These are phyloP conservation scores for Stephania cephalantha DNA, from an alignment of 164 flowering plant genomes.

Conservation along the genomic window DNA sequence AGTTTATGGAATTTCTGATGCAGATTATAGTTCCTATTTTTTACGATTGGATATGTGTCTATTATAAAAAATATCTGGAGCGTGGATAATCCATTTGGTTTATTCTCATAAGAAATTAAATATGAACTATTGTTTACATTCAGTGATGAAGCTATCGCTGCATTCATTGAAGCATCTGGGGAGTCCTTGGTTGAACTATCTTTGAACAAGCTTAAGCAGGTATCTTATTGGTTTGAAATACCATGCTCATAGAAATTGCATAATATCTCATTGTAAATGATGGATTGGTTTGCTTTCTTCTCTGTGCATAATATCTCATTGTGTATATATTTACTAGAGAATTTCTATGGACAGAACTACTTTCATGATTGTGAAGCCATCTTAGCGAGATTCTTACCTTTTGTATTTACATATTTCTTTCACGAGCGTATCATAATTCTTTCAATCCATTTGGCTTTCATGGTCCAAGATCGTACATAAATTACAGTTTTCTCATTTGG, in stretches of 20 bases:
- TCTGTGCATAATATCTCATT: neutral
- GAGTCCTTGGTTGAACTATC: slow-evolving; percentile 54
- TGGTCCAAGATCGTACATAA: neutral
- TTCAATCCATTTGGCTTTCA: neutral
- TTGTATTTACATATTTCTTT: no score
- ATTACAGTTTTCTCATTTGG: neutral
- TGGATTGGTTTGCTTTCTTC: neutral
- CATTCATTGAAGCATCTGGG: slow-evolving; percentile 70
- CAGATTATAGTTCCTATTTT: no score
- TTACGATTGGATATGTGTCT: no score
- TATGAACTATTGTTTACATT: slow-evolving; percentile 6
- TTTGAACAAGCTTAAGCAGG: slow-evolving; percentile 61
- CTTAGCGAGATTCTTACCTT: no score
- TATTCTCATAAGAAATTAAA: neutral
- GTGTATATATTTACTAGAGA: neutral
- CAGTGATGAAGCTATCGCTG: slow-evolving; percentile 92
- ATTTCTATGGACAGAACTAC: no score
- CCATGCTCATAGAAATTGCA: neutral
- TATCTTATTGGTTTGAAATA: slow-evolving; percentile 17
- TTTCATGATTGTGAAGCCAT: no score
- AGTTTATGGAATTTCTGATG: neutral
- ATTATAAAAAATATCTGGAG: no score
- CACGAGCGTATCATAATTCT: neutral
- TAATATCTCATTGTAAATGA: neutral
- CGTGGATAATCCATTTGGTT: neutral